phyloP scores from a whole-genome alignment of 2,329 filamentous ascomycete species.

The Alternaria tenuissima region DNA sequence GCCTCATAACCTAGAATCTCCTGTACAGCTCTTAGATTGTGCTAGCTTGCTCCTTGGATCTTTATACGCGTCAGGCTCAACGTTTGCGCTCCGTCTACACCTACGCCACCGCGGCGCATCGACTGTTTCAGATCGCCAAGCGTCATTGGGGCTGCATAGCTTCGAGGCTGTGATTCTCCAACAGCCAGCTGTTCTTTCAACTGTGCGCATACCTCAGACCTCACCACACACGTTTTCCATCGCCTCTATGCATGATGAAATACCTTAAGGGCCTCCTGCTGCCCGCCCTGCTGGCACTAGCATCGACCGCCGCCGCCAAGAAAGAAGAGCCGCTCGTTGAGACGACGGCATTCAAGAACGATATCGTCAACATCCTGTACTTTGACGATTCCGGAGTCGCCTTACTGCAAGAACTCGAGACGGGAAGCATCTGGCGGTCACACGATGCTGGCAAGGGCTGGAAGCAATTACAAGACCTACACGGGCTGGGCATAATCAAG shows the following conservation, averaged over 20 bases:
- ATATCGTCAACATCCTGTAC: constrained; percentile 78
- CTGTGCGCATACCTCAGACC: constrained; percentile 23
- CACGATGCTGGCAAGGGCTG: constrained; percentile 82
- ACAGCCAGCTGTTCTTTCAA: constrained; percentile 48
- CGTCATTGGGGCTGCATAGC: constrained; percentile 31
- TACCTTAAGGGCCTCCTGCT: constrained; percentile 54
- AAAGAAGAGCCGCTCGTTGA: constrained; percentile 73
- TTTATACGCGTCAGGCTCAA: background rate
- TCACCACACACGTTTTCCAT: constrained; percentile 22
- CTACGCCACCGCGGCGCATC: constrained; percentile 32
- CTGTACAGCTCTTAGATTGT: background rate
- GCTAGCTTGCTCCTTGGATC: background rate
- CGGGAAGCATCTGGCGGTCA: constrained; percentile 77
- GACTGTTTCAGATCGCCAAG: constrained; percentile 46
- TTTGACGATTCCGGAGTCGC: constrained; percentile 89
- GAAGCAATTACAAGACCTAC: constrained; percentile 70
- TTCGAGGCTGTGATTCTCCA: constrained; percentile 42
- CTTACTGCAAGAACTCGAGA: constrained; percentile 73
- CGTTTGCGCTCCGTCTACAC: background rate
- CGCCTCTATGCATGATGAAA: constrained; percentile 51
- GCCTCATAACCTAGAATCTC: background rate
- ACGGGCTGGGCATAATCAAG: constrained; percentile 69
- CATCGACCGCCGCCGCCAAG: constrained; percentile 41
- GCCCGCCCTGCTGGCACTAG: constrained; percentile 60
- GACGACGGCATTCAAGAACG: constrained; percentile 70